A percentile compares a stretch with the other conserved stretches of the same genome.
phyloP scores from a whole-genome alignment of 805 yeast species.

The Citeromyces matritensis region DNA sequence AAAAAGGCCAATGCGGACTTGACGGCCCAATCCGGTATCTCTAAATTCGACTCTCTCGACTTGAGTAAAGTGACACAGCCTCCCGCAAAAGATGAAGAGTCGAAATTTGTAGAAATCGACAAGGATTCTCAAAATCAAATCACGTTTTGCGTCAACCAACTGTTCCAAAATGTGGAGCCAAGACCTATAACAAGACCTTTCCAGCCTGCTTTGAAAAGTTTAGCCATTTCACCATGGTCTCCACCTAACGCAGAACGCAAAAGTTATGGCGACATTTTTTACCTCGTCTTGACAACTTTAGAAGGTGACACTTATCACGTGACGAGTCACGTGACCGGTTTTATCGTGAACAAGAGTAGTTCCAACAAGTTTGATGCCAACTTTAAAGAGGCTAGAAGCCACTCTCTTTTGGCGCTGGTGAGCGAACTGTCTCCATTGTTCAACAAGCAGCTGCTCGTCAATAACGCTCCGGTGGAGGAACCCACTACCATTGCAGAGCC shows the following conservation, averaged over 20 bases:
- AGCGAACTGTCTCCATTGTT: constrained; percentile 53
- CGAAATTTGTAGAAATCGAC: constrained; percentile 5
- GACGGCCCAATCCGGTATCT: constrained; percentile 30
- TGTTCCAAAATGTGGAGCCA: constrained; percentile 16
- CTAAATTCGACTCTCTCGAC: constrained; percentile 25
- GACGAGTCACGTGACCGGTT: constrained; percentile 71
- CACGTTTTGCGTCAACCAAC: constrained; percentile 2
- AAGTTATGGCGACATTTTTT: constrained; percentile 64
- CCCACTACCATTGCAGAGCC: constrained; percentile 44
- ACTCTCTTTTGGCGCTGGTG: constrained; percentile 46
- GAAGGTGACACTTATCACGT: constrained; percentile 72
- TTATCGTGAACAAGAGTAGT: constrained; percentile 60
- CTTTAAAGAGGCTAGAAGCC: constrained; percentile 18
- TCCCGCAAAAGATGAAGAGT: constrained; percentile 5
- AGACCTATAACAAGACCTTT: constrained; percentile 11
- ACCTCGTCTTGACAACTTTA: constrained; percentile 58
- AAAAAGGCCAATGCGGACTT: constrained; percentile 27
- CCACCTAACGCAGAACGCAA: constrained; percentile 60
- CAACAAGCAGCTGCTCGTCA: constrained; percentile 29
- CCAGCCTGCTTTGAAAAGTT: constrained; percentile 37
- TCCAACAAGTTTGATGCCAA: constrained; percentile 58
- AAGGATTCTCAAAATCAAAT: constrained; percentile 4
- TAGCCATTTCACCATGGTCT: constrained; percentile 64
- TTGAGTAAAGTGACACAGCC: constrained; percentile 15
- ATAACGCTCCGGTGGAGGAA: constrained; percentile 21